Conservation (phyloP, 176 grass and related monocot species). For the Miscanthus lutarioriparius region DNA sequence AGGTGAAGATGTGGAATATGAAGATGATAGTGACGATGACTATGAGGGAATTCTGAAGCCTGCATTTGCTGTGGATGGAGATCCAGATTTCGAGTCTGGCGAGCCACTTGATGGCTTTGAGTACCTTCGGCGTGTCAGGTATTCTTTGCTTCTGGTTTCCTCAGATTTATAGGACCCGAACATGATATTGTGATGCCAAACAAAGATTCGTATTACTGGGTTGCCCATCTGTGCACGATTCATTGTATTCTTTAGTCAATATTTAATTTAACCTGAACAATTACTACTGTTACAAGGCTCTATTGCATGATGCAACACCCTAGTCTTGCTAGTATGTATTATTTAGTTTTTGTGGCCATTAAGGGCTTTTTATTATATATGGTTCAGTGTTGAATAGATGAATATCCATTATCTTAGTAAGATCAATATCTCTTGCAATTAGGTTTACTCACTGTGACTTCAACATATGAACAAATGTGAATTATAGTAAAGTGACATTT, state of each 20-base stretch:
- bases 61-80: constrained; percentile 78
- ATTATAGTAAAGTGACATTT: background rate
- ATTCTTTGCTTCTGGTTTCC: background rate
- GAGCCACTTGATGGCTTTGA: constrained; percentile 81
- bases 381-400: background rate
- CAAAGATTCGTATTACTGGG: background rate
- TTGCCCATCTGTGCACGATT: background rate
- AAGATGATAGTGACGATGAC: constrained; percentile 65
- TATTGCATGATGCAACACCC: background rate
- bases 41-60: constrained; percentile 72
- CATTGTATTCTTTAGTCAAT: background rate
- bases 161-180: background rate
- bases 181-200: background rate
- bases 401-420: background rate
- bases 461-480: background rate
- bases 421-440: background rate
- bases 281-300: background rate
- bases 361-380: background rate
- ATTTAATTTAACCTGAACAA: background rate
- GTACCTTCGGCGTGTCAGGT: constrained; percentile 96
- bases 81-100: constrained; percentile 88
- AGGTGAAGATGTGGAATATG: constrained; percentile 35
- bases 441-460: background rate
- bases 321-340: background rate
- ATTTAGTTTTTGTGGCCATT: background rate